Base-by-base conservation (phyloP, 2,329 filamentous ascomycete species). In the Ophiobolus disseminans region DNA sequence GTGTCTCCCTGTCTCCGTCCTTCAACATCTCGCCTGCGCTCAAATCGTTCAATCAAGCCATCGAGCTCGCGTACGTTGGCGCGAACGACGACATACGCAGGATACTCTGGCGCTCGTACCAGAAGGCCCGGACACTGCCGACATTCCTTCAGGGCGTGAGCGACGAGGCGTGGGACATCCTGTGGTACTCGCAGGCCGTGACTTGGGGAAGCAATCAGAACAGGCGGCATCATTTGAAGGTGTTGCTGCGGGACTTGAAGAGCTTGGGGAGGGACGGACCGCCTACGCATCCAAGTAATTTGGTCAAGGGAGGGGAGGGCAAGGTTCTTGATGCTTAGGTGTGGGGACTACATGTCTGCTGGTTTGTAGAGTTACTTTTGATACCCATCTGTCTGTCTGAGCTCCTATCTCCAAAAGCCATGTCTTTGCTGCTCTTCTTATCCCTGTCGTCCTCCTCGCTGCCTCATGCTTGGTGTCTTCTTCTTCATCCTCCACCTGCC, bases 171-270 rank as follows among this genome's bases (percentile, higher is more conserved):
- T 74, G 72, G 72, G 72, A 74, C 35, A 63, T 74, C 6, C 25
- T 74, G 34, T 74, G 69, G 42, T 73, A 73, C 32, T 69, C 62
- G 1, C 72, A 74, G 40, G 70, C 70, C 2, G 69, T 73, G 5
- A 70, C 60, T 7, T 73, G 70, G 70, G 40, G 52, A 1, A 55
- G 57, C 1, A 73, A 73, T 45, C 61, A 67, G 38, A 72, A 70
- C 28, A 55, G 69, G 5, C 55, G 65, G 25, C 43, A 57, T 19
- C 69, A 73, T 57, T 41, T 73, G 35, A 48, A 45, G 19, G 39
- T 64, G 32, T 19, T 74, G 22, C 43, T 72, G 37, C 34, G 37
- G 0, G 72, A 74, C 46, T 44, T 74, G 46, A 45, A 52, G 26
- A 66, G 57, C 14, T 50, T 73, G 22, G 72, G 70, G 0, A 63